A percentile compares a stretch with the other conserved stretches of the same genome.
phyloP scores from a whole-genome alignment of 2,329 filamentous ascomycete genomes.

The Trichoderma guizhouense region DNA sequence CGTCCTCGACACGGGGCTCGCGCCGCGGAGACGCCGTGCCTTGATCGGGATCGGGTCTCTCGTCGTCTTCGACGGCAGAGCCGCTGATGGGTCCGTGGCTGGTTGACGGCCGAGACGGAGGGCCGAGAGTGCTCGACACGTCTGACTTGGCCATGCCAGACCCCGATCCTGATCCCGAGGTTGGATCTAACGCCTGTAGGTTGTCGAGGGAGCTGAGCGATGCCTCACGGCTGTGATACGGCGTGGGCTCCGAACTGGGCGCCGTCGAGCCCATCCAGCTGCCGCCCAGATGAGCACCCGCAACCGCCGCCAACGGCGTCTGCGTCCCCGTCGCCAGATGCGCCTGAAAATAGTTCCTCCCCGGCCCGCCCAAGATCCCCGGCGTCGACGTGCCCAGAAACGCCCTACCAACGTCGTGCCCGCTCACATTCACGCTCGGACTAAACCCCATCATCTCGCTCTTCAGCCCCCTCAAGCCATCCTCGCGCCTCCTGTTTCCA shows the following conservation, averaged over 20 bases:
- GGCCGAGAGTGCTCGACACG: constrained; percentile 56
- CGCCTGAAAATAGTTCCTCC: constrained; percentile 78
- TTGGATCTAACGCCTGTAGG: constrained; percentile 33
- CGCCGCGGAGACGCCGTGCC: constrained; percentile 41
- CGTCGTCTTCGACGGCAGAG: constrained; percentile 37
- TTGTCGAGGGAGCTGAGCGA: constrained; percentile 49
- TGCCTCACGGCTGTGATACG: constrained; percentile 41
- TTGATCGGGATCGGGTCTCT: neutral
- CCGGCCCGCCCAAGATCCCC: constrained; percentile 68
- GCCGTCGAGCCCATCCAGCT: constrained; percentile 33
- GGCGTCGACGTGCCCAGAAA: constrained; percentile 60
- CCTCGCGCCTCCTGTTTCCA: constrained; percentile 15
- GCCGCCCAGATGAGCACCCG: constrained; percentile 54
- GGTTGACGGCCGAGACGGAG: constrained; percentile 58
- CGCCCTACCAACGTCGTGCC: constrained; percentile 49
- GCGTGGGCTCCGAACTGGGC: constrained; percentile 23
- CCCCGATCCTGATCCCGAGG: constrained; percentile 25
- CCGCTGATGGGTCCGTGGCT: constrained; percentile 44
- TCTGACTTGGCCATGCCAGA: constrained; percentile 53
- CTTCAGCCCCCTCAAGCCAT: constrained; percentile 32
- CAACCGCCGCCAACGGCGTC: constrained; percentile 75
- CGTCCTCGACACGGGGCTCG: constrained; percentile 77
- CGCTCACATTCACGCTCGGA: constrained; percentile 6
- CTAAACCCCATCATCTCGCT: constrained; percentile 25
- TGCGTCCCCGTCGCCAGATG: constrained; percentile 74